phyloP scores from a whole-genome alignment of 2,329 filamentous ascomycete genomes.

The Clonostachys chloroleuca region DNA sequence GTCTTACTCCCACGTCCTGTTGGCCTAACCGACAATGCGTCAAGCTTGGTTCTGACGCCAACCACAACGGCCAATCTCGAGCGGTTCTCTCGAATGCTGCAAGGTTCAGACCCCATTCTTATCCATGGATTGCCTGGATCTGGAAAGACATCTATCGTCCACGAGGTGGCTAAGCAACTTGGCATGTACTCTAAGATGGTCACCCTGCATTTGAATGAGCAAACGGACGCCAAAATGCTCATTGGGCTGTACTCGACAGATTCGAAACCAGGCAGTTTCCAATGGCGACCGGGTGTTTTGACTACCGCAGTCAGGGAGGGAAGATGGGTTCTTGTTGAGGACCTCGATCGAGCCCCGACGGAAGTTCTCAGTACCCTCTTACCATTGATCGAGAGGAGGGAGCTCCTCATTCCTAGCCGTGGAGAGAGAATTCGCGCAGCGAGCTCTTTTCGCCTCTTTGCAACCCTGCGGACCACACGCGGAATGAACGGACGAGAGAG shows the following conservation, averaged over 20 bases:
- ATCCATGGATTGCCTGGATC: slow-evolving; percentile 80
- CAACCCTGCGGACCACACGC: slow-evolving; percentile 76
- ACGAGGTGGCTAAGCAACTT: slow-evolving; percentile 75
- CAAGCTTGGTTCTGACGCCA: slow-evolving; percentile 60
- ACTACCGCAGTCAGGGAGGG: slow-evolving; percentile 93
- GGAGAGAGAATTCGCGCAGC: slow-evolving; percentile 82
- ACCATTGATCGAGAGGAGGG: slow-evolving; percentile 87
- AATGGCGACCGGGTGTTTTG: slow-evolving; percentile 87
- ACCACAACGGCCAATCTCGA: slow-evolving; percentile 73
- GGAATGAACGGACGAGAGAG: slow-evolving; percentile 65
- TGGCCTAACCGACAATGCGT: slow-evolving; percentile 37
- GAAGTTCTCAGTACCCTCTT: slow-evolving; percentile 92
- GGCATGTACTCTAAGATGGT: slow-evolving; percentile 81
- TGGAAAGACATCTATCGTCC: slow-evolving; percentile 84
- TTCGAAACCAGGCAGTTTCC: slow-evolving; percentile 80
- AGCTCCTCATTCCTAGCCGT: slow-evolving; percentile 83
- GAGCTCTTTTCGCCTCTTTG: slow-evolving; percentile 84
- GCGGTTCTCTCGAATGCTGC: slow-evolving; percentile 63
- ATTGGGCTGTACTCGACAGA: slow-evolving; percentile 92
- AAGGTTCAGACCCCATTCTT: slow-evolving; percentile 66
- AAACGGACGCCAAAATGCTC: slow-evolving; percentile 95
- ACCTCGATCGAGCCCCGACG: slow-evolving; percentile 89
- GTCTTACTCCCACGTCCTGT: slow-evolving; percentile 64
- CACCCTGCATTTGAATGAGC: slow-evolving; percentile 93
- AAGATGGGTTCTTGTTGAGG: slow-evolving; percentile 95